Evolutionary conservation across 2,329 filamentous ascomycete genomes (phyloP).

Genomic region (Corynespora cassiicola): DNA sequence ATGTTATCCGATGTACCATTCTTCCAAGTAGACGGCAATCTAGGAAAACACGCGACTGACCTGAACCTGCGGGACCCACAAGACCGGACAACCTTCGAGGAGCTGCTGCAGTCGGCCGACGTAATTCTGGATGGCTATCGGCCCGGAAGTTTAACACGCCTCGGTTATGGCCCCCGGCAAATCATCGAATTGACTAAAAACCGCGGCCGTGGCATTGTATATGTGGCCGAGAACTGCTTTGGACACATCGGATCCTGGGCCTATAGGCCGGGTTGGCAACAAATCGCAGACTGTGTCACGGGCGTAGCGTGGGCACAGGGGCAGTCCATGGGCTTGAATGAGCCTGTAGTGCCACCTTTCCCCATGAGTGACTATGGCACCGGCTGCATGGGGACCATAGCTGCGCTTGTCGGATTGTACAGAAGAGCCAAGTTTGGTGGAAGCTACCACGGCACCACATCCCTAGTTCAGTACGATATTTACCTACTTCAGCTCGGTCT

Average conservation of each 20-base stretch:
- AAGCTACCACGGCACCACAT: constrained; percentile 70
- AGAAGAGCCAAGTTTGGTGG: constrained; percentile 68
- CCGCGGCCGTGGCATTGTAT: constrained; percentile 68
- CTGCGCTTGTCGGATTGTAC: constrained; percentile 69
- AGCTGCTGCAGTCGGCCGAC: constrained; percentile 67
- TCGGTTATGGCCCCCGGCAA: constrained; percentile 67
- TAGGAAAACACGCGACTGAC: constrained; percentile 71
- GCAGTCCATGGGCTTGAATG: constrained; percentile 65
- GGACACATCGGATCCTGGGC: constrained; percentile 71
- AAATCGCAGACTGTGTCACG: constrained; percentile 72
- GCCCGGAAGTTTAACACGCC: constrained; percentile 67
- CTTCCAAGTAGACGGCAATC: constrained; percentile 75
- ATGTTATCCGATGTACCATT: constrained; percentile 74
- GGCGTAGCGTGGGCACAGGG: constrained; percentile 69
- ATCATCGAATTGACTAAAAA: constrained; percentile 60
- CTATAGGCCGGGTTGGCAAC: constrained; percentile 71
- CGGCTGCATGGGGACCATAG: constrained; percentile 73
- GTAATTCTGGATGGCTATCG: constrained; percentile 74
- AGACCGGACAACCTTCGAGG: constrained; percentile 64
- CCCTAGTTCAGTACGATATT: constrained; percentile 72
- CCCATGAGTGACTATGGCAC: constrained; percentile 71
- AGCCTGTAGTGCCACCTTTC: constrained; percentile 70
- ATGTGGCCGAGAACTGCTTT: constrained; percentile 76
- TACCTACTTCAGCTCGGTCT: constrained; percentile 67
- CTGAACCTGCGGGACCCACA: constrained; percentile 65